A percentile compares a stretch with the other conserved stretches of the same genome.
phyloP scores from a whole-genome alignment of 73 alveolate species.

The Blepharisma stoltei region DNA sequence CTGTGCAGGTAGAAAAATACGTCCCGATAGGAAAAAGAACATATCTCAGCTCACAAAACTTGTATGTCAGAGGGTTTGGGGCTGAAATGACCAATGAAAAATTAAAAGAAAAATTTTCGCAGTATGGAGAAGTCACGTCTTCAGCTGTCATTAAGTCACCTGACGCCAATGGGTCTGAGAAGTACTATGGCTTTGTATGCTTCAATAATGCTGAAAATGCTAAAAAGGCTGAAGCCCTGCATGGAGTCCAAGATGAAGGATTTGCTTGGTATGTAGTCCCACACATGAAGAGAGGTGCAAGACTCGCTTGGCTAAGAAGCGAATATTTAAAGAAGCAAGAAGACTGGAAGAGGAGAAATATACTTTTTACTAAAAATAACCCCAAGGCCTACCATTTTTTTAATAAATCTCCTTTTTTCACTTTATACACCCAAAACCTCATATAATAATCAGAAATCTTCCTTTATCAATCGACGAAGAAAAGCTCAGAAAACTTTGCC shows the following conservation, averaged over 20 bases:
- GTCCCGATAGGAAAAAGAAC: constrained; percentile 9
- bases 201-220: neutral
- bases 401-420: too few relatives aligned
- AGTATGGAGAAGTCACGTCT: neutral
- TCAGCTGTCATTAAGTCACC: neutral
- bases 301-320: neutral
- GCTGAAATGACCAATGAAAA: constrained; percentile 5
- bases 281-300: neutral
- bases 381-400: too few relatives aligned
- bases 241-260: neutral
- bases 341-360: neutral
- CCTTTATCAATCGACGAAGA: too few relatives aligned
- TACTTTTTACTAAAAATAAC: too few relatives aligned
- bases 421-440: too few relatives aligned
- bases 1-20: neutral
- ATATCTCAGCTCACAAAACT: neutral
- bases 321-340: neutral
- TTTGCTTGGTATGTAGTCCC: neutral
- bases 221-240: neutral
- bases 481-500: too few relatives aligned
- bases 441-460: too few relatives aligned
- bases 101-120: neutral
- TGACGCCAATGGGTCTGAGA: neutral
- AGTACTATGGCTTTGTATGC: neutral
- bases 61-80: constrained; percentile 12